Percentiles rank a stretch among this genome's conserved stretches.
These are phyloP conservation scores for Kentomonas sorsogonicus DNA, from an alignment of 208 protist species.

Conservation along the genomic window DNA sequence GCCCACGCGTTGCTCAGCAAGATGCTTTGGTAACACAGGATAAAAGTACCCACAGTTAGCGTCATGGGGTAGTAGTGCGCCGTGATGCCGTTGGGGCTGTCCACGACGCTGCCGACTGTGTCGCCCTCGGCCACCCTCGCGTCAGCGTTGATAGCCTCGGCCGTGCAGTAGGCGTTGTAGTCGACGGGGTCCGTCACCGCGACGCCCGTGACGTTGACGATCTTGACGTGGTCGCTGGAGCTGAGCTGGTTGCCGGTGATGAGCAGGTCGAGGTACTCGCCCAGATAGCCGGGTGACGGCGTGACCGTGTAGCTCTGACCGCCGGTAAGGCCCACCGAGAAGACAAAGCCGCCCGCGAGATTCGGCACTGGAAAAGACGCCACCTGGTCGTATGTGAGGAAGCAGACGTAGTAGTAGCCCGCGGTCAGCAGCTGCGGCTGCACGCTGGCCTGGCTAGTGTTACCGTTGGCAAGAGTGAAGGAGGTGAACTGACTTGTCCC, in stretches of 20 bases:
- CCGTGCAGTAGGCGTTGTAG: slow-evolving; percentile 42
- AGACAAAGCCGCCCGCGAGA: slow-evolving; percentile 57
- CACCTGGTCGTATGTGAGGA: slow-evolving; percentile 56
- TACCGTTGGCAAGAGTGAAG: slow-evolving; percentile 54
- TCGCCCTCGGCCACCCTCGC: slow-evolving; percentile 27
- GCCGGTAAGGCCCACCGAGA: slow-evolving; percentile 75
- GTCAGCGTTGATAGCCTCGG: slow-evolving; percentile 52
- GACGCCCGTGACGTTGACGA: slow-evolving; percentile 29
- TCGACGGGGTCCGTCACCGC: slow-evolving; percentile 10
- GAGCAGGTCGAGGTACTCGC: slow-evolving; percentile 52
- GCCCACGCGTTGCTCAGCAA: slow-evolving; percentile 38
- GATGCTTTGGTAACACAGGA: slow-evolving; percentile 81
- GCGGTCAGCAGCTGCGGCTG: slow-evolving; percentile 34
- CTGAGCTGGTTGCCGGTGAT: slow-evolving; percentile 68
- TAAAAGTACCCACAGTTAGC: slow-evolving; percentile 58
- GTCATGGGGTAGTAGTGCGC: slow-evolving; percentile 63
- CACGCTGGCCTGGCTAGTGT: slow-evolving; percentile 48
- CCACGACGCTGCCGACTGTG: slow-evolving; percentile 41
- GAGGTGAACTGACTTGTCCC: slow-evolving; percentile 50
- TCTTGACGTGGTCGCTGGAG: slow-evolving; percentile 66
- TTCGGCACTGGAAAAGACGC: slow-evolving; percentile 60
- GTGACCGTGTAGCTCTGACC: slow-evolving; percentile 67
- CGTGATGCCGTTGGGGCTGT: slow-evolving; percentile 30
- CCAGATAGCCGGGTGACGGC: slow-evolving; percentile 60
- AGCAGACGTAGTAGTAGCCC: slow-evolving; percentile 83